These are phyloP conservation scores for Vicia sativa DNA, from an alignment of 306 rosid genomes.

Conservation along the genomic window DNA sequence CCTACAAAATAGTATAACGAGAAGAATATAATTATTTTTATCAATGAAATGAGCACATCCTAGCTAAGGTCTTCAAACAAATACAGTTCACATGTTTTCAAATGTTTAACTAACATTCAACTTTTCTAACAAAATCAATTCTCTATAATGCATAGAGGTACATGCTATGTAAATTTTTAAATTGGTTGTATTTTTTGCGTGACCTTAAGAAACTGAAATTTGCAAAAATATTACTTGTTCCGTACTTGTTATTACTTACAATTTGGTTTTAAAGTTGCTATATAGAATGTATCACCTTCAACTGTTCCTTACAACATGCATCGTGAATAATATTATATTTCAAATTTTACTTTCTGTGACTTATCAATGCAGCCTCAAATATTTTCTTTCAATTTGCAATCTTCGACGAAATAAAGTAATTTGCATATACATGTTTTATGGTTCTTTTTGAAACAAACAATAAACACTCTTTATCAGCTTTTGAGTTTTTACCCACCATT, in stretches of 20 bases:
- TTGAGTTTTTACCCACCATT: slow-evolving; percentile 20
- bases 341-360: slow-evolving; percentile 19
- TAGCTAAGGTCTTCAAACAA: no score
- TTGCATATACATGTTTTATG: slow-evolving; percentile 37
- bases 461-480: neutral
- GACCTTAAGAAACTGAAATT: neutral
- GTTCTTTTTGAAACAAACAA: slow-evolving; percentile 14
- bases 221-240: neutral
- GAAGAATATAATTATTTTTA: no score
- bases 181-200: neutral
- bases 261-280: slow-evolving; percentile 8
- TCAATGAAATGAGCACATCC: no score
- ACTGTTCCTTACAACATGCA: slow-evolving; percentile 4
- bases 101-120: slow-evolving; percentile 3
- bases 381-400: slow-evolving; percentile 76
- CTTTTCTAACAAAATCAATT: neutral
- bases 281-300: neutral
- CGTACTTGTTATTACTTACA: neutral
- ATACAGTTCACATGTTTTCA: neutral
- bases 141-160: neutral
- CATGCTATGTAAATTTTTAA: neutral
- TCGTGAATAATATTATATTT: slow-evolving; percentile 7
- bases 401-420: slow-evolving; percentile 82
- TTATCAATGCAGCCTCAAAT: slow-evolving; percentile 13
- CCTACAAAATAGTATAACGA: no score